These are phyloP conservation scores for Luffa acutangula DNA, from an alignment of 306 rosid species.

Conservation along the genomic window DNA sequence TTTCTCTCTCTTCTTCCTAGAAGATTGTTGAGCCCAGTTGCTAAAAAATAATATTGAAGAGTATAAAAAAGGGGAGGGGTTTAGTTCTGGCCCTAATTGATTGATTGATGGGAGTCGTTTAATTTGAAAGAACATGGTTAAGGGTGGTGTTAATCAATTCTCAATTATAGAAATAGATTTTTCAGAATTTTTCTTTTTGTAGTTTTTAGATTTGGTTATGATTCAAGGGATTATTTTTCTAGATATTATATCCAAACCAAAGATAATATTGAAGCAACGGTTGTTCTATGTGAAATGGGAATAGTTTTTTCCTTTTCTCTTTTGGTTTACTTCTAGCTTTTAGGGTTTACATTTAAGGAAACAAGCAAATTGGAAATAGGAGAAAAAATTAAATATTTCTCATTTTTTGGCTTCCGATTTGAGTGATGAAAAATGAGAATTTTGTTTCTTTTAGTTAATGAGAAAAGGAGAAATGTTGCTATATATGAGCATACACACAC, in stretches of 20 bases:
- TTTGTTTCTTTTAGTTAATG: too few species aligned
- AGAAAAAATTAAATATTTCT: background rate
- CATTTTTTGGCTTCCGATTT: background rate
- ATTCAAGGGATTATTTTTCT: background rate
- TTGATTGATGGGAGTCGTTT: background rate
- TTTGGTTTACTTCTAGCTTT: background rate
- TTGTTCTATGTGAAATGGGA: too few species aligned
- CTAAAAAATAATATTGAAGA: background rate
- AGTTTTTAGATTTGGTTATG: background rate
- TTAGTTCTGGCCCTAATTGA: background rate
- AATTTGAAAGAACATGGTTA: background rate
- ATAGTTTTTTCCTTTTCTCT: too few species aligned
- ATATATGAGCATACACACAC: background rate
- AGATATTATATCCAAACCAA: too few species aligned
- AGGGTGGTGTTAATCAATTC: background rate
- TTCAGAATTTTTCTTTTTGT: background rate
- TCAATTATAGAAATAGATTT: background rate
- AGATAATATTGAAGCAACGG: too few species aligned
- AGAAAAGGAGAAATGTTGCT: too few species aligned
- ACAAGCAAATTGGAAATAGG: background rate
- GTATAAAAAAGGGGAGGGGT: background rate
- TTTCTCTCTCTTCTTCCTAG: background rate
- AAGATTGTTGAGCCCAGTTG: background rate
- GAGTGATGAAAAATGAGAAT: background rate
- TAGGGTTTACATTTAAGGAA: background rate